phyloP scores from a whole-genome alignment of 2,329 filamentous ascomycete genomes.

The Pseudogymnoascus pannorum region DNA sequence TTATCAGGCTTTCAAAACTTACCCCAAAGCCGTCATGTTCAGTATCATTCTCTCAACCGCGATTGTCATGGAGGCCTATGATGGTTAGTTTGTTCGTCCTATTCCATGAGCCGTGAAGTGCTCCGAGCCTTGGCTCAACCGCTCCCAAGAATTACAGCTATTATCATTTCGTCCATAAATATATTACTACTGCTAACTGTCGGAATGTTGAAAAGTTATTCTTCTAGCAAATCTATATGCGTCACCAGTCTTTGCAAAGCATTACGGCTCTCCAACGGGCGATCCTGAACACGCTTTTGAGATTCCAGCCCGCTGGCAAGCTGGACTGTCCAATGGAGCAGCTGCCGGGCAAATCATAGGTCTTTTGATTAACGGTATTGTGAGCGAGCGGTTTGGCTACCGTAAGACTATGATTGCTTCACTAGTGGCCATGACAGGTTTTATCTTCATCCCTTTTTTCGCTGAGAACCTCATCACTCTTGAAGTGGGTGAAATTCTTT shows the following conservation, averaged over 20 bases:
- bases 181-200: not conserved
- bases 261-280: conserved; percentile 23
- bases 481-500: conserved; percentile 39
- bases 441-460: conserved; percentile 41
- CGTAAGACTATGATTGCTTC: conserved; percentile 37
- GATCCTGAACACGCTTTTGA: conserved; percentile 25
- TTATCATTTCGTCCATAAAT: conserved; percentile 26
- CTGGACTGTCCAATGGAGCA: conserved; percentile 33
- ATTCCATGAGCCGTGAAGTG: not conserved
- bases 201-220: not conserved
- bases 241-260: not conserved
- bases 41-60: conserved; percentile 30
- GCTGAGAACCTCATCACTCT: conserved; percentile 37
- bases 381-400: conserved; percentile 40
- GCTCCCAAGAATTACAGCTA: conserved; percentile 18
- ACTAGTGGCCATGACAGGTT: not conserved
- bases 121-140: not conserved
- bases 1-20: not conserved
- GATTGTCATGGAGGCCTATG: conserved; percentile 38
- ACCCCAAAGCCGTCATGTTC: not conserved
- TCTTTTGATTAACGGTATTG: conserved; percentile 35
- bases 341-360: conserved; percentile 36
- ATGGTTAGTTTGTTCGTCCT: conserved; percentile 19
- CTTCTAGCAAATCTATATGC: not conserved
- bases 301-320: conserved; percentile 36